These are phyloP conservation scores for Fusarium sp. DNA, from an alignment of 2,329 filamentous ascomycete genomes.

Conservation along the genomic window DNA sequence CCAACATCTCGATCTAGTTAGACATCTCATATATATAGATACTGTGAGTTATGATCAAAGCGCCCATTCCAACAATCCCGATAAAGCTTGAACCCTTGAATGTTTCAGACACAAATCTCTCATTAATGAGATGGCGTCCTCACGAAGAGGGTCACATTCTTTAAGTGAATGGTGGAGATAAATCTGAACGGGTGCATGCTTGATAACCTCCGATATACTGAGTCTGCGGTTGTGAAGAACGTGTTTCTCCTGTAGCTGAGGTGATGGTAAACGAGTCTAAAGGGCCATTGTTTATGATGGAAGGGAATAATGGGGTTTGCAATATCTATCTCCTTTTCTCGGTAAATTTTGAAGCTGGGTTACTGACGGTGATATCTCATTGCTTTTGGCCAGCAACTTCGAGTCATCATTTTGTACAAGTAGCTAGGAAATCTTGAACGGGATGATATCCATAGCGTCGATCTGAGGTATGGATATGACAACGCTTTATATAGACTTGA, in stretches of 20 bases:
- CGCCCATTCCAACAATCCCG: slow-evolving; percentile 16
- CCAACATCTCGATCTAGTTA: slow-evolving; percentile 9
- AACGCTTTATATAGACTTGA: not conserved
- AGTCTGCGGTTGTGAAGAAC: not conserved
- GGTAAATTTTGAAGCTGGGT: too few species aligned
- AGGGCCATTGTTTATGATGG: slow-evolving; percentile 11
- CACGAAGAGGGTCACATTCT: slow-evolving; percentile 22
- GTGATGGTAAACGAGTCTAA: slow-evolving; percentile 11
- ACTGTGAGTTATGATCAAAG: not conserved
- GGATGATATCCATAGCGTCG: not conserved
- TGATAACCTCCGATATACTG: not conserved
- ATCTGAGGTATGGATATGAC: not conserved
- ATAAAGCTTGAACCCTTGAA: not conserved
- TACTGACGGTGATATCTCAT: not conserved
- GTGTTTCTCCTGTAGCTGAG: slow-evolving; percentile 2
- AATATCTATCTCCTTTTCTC: not conserved
- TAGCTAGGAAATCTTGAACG: not conserved
- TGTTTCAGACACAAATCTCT: slow-evolving; percentile 26
- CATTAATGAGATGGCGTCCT: slow-evolving; percentile 6
- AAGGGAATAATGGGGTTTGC: not conserved
- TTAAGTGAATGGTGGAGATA: slow-evolving; percentile 25
- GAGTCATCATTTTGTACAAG: too few species aligned
- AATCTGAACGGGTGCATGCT: slow-evolving; percentile 5
- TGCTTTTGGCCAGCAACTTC: not conserved
- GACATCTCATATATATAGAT: not conserved